Evolutionary conservation across 192 early-diverging fungal genomes (phyloP), one percentile per base, ranked within the genome.

Genomic region (Tieghemiomyces parasiticus): DNA sequence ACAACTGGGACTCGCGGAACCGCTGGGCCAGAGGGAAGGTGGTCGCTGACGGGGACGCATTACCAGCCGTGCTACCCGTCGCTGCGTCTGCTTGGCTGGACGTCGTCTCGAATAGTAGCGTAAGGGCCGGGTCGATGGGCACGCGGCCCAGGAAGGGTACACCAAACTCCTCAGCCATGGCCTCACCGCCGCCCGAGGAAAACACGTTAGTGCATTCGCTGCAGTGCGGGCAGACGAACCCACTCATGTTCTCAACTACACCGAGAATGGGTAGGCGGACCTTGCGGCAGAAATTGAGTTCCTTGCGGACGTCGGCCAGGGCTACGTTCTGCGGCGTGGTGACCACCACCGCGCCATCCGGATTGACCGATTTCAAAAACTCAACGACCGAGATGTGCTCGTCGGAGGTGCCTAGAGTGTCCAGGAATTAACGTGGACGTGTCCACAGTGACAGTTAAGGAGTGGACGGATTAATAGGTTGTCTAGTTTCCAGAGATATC

Each of bases 241-340:
- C 95, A 58, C 83, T 84, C 95, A 99, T 95, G 66, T 97, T 97
- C 67, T 99, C 95, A 4, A 99, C 83, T 8, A 99, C 74, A 0
- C 95, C 95, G 22, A 97, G 74, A 42, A 99, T 81, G 1, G 83
- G 84, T 52, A 99, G 71, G 38, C 82, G 83, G 55, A 93, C 90
- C 64, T 95, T 93, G 33, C 74, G 67, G 70, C 95, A 99, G 66
- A 99, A 99, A 70, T 85, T 91, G 61, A 97, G 82, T 72, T 99
- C 96, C 73, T 93, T 96, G 52, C 93, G 81, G n/a, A 99, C 96
- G 73, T 99, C 96, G 30, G 84, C 72, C 56, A 89, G 58, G 0
- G 85, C 81, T 10, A 89, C 85, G 2, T 84, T 85, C 68, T 99
- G 95, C 46, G 95, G 95, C 2, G 95, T 99, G 0, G 95, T 99